Percentiles rank a stretch among this genome's conserved stretches.
Evolutionary conservation across 2,329 filamentous ascomycete genomes (phyloP).

Genomic region (Peltaster fructicola): DNA sequence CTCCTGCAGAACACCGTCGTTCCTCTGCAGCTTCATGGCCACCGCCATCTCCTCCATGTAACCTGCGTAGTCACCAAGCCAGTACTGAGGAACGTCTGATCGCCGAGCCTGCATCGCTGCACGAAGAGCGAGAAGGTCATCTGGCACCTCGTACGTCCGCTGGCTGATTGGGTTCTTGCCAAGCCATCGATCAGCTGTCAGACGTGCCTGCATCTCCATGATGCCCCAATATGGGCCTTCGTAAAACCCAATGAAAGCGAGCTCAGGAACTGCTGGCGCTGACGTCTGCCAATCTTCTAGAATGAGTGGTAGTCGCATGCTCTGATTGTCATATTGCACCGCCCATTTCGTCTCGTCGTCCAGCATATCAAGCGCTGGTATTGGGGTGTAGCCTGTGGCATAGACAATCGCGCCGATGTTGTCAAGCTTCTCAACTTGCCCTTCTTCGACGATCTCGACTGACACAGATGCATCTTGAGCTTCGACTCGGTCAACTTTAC

Average conservation of each 20-base stretch:
- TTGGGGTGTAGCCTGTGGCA: constrained; percentile 57
- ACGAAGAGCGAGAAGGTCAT: constrained; percentile 34
- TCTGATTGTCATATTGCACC: constrained; percentile 39
- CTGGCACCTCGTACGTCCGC: constrained; percentile 21
- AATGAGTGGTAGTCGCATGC: constrained; percentile 42
- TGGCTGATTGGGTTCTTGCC: constrained; percentile 17
- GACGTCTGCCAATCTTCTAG: constrained; percentile 35
- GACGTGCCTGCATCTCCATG: constrained; percentile 69
- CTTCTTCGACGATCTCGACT: constrained; percentile 3
- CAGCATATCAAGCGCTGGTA: constrained; percentile 47
- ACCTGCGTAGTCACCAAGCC: constrained; percentile 66
- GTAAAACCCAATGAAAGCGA: constrained; percentile 74
- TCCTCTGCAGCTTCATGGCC: constrained; percentile 35
- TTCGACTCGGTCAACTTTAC: constrained; percentile 17
- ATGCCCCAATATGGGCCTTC: constrained; percentile 72
- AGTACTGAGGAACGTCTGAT: constrained; percentile 48
- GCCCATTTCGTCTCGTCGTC: constrained; percentile 35
- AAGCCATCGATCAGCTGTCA: constrained; percentile 45
- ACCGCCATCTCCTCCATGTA: constrained; percentile 53
- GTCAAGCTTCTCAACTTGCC: constrained; percentile 9
- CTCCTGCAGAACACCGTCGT: constrained; percentile 21
- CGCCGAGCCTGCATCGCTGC: constrained; percentile 22
- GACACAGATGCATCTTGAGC: background rate
- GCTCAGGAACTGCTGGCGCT: constrained; percentile 35
- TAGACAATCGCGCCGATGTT: constrained; percentile 51